Conservation (phyloP, 805 yeast species). For the Helenozyma baotianmanensis region DNA sequence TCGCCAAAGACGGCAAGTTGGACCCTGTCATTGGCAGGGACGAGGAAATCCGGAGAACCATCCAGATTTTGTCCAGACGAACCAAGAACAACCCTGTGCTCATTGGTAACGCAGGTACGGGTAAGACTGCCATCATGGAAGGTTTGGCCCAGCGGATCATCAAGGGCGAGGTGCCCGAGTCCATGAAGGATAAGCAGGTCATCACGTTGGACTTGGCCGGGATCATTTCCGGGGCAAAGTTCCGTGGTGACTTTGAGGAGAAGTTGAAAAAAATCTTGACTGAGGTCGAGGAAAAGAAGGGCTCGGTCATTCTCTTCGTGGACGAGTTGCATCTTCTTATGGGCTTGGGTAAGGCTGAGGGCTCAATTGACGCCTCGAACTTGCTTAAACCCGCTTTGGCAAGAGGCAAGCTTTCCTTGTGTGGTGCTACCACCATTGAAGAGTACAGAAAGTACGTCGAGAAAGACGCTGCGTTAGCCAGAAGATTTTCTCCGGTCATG, state of each 20-base stretch:
- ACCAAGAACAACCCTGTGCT: constrained; percentile 94
- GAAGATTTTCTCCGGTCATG: constrained; percentile 86
- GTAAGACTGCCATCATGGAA: constrained; percentile 95
- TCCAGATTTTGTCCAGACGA: constrained; percentile 86
- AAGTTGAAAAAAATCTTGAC: constrained; percentile 75
- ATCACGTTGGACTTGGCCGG: constrained; percentile 84
- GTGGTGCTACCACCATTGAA: constrained; percentile 94
- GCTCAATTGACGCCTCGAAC: constrained; percentile 93
- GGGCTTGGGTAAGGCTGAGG: constrained; percentile 92
- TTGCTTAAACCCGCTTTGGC: constrained; percentile 90
- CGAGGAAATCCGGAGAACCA: constrained; percentile 88
- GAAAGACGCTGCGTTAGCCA: constrained; percentile 91
- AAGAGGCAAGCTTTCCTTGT: constrained; percentile 85
- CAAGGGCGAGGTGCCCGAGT: constrained; percentile 90
- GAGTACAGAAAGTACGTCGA: constrained; percentile 91
- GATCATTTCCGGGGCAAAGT: constrained; percentile 91
- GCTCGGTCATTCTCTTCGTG: constrained; percentile 73
- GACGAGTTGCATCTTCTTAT: constrained; percentile 88
- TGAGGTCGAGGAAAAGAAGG: constrained; percentile 76
- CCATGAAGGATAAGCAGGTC: constrained; percentile 80
- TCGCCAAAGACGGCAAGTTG: constrained; percentile 84
- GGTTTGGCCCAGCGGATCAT: constrained; percentile 93
- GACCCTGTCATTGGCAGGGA: constrained; percentile 98
- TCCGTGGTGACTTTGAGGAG: constrained; percentile 93
- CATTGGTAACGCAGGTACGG: constrained; percentile 97